These are phyloP conservation scores for Phaeomoniella chlamydospora DNA, from an alignment of 2,329 filamentous ascomycete species.

Conservation along the genomic window DNA sequence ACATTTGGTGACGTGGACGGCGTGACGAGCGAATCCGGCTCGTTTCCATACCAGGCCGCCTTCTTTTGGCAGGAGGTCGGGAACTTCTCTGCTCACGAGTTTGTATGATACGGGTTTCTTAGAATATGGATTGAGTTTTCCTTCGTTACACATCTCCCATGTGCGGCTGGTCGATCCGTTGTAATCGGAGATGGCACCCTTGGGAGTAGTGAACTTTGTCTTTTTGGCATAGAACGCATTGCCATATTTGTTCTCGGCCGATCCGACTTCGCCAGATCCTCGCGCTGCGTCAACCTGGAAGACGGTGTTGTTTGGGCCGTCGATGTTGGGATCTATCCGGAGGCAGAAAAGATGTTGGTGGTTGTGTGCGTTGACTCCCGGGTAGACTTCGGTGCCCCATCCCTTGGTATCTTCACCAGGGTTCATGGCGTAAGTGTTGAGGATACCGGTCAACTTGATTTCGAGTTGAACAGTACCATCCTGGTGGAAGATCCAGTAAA, in stretches of 20 bases:
- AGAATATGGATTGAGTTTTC: constrained; percentile 71
- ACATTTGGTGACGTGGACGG: constrained; percentile 83
- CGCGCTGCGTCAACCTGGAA: constrained; percentile 66
- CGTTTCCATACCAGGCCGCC: constrained; percentile 77
- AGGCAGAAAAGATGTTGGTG: constrained; percentile 93
- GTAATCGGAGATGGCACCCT: constrained; percentile 62
- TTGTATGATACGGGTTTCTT: constrained; percentile 79
- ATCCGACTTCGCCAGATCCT: constrained; percentile 62
- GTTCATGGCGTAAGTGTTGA: constrained; percentile 79
- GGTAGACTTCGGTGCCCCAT: constrained; percentile 86
- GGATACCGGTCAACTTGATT: constrained; percentile 79
- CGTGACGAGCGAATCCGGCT: constrained; percentile 74
- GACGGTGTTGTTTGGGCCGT: constrained; percentile 71
- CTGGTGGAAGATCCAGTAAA: constrained; percentile 83
- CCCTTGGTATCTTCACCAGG: constrained; percentile 67
- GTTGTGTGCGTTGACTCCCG: constrained; percentile 85
- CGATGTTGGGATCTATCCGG: constrained; percentile 73
- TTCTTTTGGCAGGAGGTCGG: constrained; percentile 63
- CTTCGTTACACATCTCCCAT: constrained; percentile 83
- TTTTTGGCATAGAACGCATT: constrained; percentile 82
- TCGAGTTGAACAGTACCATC: constrained; percentile 87
- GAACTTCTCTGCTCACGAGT: constrained; percentile 74
- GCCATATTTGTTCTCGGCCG: constrained; percentile 70
- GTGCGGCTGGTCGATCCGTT: constrained; percentile 64
- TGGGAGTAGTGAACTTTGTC: constrained; percentile 60